Percentiles rank a stretch among this genome's conserved stretches.
These are phyloP conservation scores for Phlegmacium glaucopus DNA, from an alignment of 768 basidiomycete species.

Conservation along the genomic window DNA sequence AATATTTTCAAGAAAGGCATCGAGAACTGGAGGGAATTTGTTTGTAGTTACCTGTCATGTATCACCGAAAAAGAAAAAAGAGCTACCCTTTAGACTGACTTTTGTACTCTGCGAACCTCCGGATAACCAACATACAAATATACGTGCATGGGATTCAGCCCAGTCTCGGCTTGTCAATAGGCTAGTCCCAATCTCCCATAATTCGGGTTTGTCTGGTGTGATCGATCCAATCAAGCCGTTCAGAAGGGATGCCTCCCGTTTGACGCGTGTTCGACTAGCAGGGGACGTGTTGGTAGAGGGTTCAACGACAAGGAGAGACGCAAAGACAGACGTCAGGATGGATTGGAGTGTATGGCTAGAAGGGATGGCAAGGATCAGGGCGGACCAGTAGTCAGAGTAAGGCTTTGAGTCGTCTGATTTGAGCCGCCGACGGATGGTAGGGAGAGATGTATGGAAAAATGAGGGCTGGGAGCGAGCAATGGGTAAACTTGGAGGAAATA, in stretches of 20 bases:
- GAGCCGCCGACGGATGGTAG: conserved; percentile 40
- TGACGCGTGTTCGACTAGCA: conserved; percentile 39
- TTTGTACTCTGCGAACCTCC: conserved; percentile 28
- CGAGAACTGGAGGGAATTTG: conserved; percentile 35
- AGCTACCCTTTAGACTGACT: conserved; percentile 30
- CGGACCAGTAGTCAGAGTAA: conserved; percentile 52
- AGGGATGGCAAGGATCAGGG: conserved; percentile 41
- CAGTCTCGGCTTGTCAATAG: conserved; percentile 53
- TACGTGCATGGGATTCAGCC: conserved; percentile 52
- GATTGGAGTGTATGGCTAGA: conserved; percentile 53
- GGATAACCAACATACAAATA: conserved; percentile 71
- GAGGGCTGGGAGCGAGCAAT: conserved; percentile 60
- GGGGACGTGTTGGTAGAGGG: conserved; percentile 24
- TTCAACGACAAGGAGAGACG: conserved; percentile 36
- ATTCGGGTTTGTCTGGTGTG: conserved; percentile 37
- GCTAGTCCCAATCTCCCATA: conserved; percentile 48
- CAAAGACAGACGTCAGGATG: conserved; percentile 57
- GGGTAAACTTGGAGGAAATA: conserved; percentile 54
- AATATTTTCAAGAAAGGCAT: conserved; percentile 42
- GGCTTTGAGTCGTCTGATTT: conserved; percentile 14
- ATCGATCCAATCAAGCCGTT: conserved; percentile 49
- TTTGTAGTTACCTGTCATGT: not conserved
- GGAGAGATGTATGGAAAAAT: conserved; percentile 57
- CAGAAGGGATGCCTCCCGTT: conserved; percentile 54
- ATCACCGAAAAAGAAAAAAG: not conserved